phyloP scores from a whole-genome alignment of 2,329 filamentous ascomycete species.

The Pseudodiploospora longispora region DNA sequence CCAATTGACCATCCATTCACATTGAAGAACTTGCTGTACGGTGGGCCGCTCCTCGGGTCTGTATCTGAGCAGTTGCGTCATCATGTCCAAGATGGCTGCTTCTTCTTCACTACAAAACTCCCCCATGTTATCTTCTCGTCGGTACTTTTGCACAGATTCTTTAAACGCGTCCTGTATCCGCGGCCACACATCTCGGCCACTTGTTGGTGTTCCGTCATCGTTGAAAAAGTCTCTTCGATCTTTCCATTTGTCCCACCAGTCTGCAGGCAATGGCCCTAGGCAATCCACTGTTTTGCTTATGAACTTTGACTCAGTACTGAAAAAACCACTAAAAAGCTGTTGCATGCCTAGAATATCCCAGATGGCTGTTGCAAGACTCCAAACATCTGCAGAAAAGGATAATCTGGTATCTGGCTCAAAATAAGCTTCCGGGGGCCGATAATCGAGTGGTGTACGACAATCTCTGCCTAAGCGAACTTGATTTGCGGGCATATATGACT shows the following conservation, averaged over 20 bases:
- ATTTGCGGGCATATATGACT: constrained; percentile 21
- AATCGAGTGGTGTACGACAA: constrained; percentile 21
- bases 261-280: constrained; percentile 10
- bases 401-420: constrained; percentile 27
- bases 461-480: constrained; percentile 10
- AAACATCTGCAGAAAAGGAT: constrained; percentile 29
- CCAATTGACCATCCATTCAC: constrained; percentile 12
- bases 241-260: constrained; percentile 17
- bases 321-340: constrained; percentile 12
- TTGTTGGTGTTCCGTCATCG: constrained; percentile 7
- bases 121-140: constrained; percentile 4
- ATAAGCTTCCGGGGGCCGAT: constrained; percentile 25
- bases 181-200: constrained; percentile 5
- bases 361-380: constrained; percentile 29
- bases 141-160: constrained; percentile 7
- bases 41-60: constrained; percentile 5
- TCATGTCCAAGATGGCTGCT: constrained; percentile 4
- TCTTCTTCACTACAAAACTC: constrained; percentile 1
- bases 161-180: constrained; percentile 7
- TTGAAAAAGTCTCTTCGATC: constrained; percentile 13
- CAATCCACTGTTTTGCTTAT: constrained; percentile 12
- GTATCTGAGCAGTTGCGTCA: constrained; percentile 10
- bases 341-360: constrained; percentile 24
- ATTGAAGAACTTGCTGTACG: constrained; percentile 6
- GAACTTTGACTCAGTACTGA: constrained; percentile 11